Conservation (phyloP, 371 early-diverging fungal species). For the Mucor racemosus region DNA sequence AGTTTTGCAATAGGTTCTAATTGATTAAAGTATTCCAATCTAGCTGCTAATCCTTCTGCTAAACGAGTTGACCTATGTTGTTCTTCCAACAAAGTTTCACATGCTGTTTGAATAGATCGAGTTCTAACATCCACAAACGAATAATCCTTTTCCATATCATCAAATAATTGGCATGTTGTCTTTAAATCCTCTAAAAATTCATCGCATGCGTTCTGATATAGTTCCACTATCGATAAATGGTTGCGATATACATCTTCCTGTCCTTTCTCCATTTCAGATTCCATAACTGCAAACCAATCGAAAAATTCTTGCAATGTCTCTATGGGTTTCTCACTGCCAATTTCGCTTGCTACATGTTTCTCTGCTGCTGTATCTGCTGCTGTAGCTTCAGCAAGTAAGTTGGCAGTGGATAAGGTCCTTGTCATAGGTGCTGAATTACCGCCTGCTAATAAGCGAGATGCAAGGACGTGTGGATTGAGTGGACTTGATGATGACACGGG, state of each 20-base stretch:
- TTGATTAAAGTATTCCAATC: slow-evolving; percentile 79
- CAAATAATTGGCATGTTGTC: slow-evolving; percentile 57
- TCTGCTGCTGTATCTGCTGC: slow-evolving; percentile 39
- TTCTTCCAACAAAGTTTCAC: slow-evolving; percentile 76
- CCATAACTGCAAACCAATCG: slow-evolving; percentile 86
- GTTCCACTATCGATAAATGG: slow-evolving; percentile 54
- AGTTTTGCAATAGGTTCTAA: slow-evolving; percentile 79
- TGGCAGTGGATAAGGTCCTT: slow-evolving; percentile 52
- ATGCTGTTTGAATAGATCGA: slow-evolving; percentile 74
- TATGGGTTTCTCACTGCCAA: slow-evolving; percentile 61
- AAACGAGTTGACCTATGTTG: slow-evolving; percentile 70
- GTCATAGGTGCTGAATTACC: slow-evolving; percentile 15
- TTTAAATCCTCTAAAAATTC: slow-evolving; percentile 65
- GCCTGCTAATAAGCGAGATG: slow-evolving; percentile 28
- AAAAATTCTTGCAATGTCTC: slow-evolving; percentile 89
- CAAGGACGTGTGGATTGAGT: slow-evolving; percentile 34
- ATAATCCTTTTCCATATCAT: slow-evolving; percentile 68
- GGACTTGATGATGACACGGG: slow-evolving; percentile 17
- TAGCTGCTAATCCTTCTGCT: slow-evolving; percentile 65
- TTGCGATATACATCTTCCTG: slow-evolving; percentile 83
- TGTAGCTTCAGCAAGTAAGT: slow-evolving; percentile 41
- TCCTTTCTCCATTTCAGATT: slow-evolving; percentile 81
- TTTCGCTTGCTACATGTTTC: slow-evolving; percentile 34
- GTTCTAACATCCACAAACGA: slow-evolving; percentile 78
- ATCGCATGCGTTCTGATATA: slow-evolving; percentile 58